Evolutionary conservation across 1,284 basidiomycete genomes (phyloP).

Genomic region (Entoloma clypeatum): DNA sequence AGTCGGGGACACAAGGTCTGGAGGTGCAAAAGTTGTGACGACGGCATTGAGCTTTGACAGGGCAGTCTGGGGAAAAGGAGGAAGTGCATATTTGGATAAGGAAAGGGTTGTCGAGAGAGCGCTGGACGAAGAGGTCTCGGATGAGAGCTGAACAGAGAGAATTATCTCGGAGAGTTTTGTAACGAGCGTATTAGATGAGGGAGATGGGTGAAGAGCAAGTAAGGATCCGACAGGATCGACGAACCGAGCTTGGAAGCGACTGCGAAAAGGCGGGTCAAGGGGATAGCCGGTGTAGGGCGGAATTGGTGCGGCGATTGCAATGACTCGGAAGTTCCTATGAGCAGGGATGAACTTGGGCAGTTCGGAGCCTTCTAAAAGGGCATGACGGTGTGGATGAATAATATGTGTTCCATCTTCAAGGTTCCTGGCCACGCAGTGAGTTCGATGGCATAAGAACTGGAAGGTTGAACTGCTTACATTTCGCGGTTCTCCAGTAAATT

Average conservation of each 20-base stretch:
- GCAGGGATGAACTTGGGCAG: constrained; percentile 48
- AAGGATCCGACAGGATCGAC: constrained; percentile 55
- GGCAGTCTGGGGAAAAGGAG: constrained; percentile 62
- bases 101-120: constrained; percentile 48
- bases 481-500: constrained; percentile 67
- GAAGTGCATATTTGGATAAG: constrained; percentile 47
- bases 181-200: constrained; percentile 26
- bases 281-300: constrained; percentile 65
- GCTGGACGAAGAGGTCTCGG: constrained; percentile 50
- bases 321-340: constrained; percentile 59
- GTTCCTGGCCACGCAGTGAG: constrained; percentile 39
- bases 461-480: constrained; percentile 41
- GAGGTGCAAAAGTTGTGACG: constrained; percentile 45
- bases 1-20: constrained; percentile 35
- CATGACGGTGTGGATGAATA: constrained; percentile 56
- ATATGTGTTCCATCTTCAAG: constrained; percentile 72
- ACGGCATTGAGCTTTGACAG: constrained; percentile 47
- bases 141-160: constrained; percentile 57
- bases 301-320: constrained; percentile 63
- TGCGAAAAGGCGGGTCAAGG: constrained; percentile 64
- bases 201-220: constrained; percentile 37
- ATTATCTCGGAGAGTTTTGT: constrained; percentile 51
- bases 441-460: neutral
- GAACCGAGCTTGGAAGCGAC: constrained; percentile 66
- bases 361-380: constrained; percentile 40